These are phyloP conservation scores for Fagus crenata DNA, from an alignment of 306 rosid species.

Conservation along the genomic window DNA sequence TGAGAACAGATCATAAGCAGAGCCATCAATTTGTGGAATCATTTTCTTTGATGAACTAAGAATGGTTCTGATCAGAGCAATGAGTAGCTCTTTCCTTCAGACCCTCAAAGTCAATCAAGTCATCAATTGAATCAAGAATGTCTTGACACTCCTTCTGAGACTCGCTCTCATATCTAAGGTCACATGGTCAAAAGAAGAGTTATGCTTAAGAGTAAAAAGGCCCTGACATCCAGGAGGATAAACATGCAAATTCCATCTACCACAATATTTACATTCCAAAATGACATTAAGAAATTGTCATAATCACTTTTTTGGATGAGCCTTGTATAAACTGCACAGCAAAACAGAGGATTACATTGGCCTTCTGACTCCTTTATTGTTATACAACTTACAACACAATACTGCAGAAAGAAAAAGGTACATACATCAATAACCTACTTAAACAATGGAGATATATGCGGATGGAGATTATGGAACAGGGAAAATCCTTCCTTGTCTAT, in stretches of 20 bases:
- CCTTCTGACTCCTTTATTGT: background rate
- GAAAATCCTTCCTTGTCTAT: background rate
- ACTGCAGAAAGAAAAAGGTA: background rate
- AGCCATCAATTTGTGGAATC: slow-evolving; percentile 76
- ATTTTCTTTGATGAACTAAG: background rate
- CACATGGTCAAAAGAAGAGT: background rate
- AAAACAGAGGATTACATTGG: too few species aligned
- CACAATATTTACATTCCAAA: too few species aligned
- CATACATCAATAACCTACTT: too few species aligned
- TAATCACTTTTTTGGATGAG: background rate
- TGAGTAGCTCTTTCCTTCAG: too few species aligned
- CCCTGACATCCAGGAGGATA: background rate
- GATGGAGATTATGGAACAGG: background rate
- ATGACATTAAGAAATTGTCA: too few species aligned
- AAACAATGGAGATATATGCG: too few species aligned
- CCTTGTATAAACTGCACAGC: background rate
- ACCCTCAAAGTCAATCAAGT: too few species aligned
- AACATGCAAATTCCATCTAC: background rate
- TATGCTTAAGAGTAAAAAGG: slow-evolving; percentile 1
- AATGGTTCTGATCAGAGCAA: too few species aligned
- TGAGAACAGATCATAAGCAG: slow-evolving; percentile 50
- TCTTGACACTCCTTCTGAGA: too few species aligned
- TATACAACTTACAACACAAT: background rate
- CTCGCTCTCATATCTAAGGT: background rate
- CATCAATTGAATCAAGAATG: too few species aligned